phyloP scores from a whole-genome alignment of 768 basidiomycete genomes.

The Auricularia sp. region DNA sequence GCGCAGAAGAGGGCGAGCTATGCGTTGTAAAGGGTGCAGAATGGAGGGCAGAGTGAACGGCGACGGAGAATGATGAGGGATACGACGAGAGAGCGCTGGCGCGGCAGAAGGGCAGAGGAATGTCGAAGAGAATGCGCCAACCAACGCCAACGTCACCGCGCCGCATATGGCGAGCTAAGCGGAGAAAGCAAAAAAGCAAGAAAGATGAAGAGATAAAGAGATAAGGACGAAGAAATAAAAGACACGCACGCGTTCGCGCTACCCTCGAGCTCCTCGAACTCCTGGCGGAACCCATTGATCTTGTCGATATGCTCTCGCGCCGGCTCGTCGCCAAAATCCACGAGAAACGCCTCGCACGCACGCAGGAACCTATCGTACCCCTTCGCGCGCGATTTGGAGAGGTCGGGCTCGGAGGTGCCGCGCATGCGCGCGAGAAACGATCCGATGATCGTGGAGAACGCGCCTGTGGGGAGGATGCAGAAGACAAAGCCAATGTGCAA shows the following conservation, averaged over 20 bases:
- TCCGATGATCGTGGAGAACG: conserved; percentile 58
- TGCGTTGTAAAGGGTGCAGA: no score
- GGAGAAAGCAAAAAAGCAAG: neutral
- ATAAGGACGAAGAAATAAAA: neutral
- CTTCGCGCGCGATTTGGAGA: conserved; percentile 43
- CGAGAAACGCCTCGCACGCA: neutral
- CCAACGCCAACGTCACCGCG: no score
- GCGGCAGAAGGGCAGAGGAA: no score
- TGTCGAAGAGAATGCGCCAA: no score
- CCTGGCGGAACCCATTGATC: conserved; percentile 25
- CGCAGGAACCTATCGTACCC: conserved; percentile 61
- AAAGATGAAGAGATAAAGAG: neutral
- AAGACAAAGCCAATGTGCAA: neutral
- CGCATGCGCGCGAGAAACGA: conserved; percentile 63
- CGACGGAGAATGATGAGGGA: no score
- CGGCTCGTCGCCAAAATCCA: conserved; percentile 16
- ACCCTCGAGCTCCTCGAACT: conserved; percentile 41
- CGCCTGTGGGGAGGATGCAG: conserved; percentile 26
- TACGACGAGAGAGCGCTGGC: no score
- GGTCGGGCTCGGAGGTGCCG: conserved; percentile 60
- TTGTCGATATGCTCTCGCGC: conserved; percentile 24
- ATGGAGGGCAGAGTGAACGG: no score
- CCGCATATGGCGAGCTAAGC: neutral
- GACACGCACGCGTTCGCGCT: conserved; percentile 26
- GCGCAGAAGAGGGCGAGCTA: no score